Evolutionary conservation across 1,139 yeast species (phyloP), one percentile per base, ranked within the genome.

Genomic region (Spencermartinsiella ligniputridi): DNA sequence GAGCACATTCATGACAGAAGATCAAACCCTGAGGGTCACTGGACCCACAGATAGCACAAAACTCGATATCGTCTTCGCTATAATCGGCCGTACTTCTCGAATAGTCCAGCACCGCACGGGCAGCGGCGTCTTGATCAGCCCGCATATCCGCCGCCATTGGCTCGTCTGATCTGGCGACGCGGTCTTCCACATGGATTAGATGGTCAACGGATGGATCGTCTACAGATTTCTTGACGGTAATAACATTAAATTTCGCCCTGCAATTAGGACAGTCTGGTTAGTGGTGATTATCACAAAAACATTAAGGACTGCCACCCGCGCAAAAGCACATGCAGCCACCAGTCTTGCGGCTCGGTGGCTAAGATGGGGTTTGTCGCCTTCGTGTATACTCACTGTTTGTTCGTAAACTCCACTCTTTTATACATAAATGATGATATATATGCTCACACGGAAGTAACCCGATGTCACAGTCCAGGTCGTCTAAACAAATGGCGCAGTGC

Each of bases 191-290:
- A 17, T 40, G 50, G 40, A 42, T 38, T 15, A 22, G 34, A 25
- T 27, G 35, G 17, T 35, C 39, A 11, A 22, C 16, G 15, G 22
- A 25, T 3, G 44, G 40, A 8, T 6, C 19, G 15, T 15, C 25
- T 19, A 39, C 12, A 21, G 35, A 33, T 17, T 39, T 35, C 25
- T 48, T 40, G 16, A 62, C 48, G 8, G 51, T 50, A 15, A 63
- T 53, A 19, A 46, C 43, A 41, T 60, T 56, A 48, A 63, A 64
- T 40, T 51, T 54, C 15, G 60, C 52, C 36, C 83, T 70, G 57
- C 83, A 78, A 3, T 77, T 72, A 3, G 82, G 83, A 54, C 83
- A 78, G 42, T 51, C 59, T 51, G 40, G 32, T 22, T 37, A 24
- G 18, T 19, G 11, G 25, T n/a, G n/a, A n/a, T n/a, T n/a, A n/a